Evolutionary conservation across 2,329 filamentous ascomycete genomes (phyloP).

Genomic region (Diplodia corticola): DNA sequence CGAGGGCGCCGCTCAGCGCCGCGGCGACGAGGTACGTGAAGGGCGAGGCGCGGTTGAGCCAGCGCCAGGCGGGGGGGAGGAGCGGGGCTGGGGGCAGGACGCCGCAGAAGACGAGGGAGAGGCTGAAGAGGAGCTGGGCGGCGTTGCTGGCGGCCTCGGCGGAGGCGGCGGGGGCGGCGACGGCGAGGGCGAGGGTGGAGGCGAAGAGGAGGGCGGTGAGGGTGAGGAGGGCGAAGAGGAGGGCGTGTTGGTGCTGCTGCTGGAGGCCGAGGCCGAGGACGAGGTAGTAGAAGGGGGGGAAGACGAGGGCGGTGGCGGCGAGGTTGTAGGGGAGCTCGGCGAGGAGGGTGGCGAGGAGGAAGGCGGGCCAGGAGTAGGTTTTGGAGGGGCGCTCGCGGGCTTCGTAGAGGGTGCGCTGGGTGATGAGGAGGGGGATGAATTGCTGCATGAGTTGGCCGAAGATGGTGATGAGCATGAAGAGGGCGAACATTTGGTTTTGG

Average conservation of each 20-base stretch:
- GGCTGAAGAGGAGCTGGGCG: constrained; percentile 71
- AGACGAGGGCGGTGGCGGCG: constrained; percentile 74
- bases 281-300: constrained; percentile 82
- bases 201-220: constrained; percentile 76
- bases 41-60: constrained; percentile 80
- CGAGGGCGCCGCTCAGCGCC: constrained; percentile 69
- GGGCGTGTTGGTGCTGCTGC: constrained; percentile 67
- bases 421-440: constrained; percentile 83
- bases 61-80: constrained; percentile 77
- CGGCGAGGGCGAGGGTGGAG: constrained; percentile 75
- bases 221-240: constrained; percentile 76
- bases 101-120: constrained; percentile 73
- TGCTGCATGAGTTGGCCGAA: constrained; percentile 79
- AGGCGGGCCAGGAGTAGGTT: constrained; percentile 81
- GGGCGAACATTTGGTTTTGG: constrained; percentile 82
- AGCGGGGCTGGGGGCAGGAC: constrained; percentile 65
- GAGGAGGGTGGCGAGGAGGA: constrained; percentile 79
- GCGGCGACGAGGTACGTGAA: constrained; percentile 79
- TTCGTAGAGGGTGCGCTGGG: constrained; percentile 79
- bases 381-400: constrained; percentile 82
- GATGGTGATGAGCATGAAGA: constrained; percentile 79
- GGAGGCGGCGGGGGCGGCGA: constrained; percentile 73
- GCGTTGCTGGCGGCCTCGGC: constrained; percentile 76
- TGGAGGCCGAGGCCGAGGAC: constrained; percentile 79
- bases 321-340: constrained; percentile 86